A percentile compares a stretch with the other conserved stretches of the same genome.
phyloP scores from a whole-genome alignment of 2,329 filamentous ascomycete species.

The Arthrobotrys sphaeroides region DNA sequence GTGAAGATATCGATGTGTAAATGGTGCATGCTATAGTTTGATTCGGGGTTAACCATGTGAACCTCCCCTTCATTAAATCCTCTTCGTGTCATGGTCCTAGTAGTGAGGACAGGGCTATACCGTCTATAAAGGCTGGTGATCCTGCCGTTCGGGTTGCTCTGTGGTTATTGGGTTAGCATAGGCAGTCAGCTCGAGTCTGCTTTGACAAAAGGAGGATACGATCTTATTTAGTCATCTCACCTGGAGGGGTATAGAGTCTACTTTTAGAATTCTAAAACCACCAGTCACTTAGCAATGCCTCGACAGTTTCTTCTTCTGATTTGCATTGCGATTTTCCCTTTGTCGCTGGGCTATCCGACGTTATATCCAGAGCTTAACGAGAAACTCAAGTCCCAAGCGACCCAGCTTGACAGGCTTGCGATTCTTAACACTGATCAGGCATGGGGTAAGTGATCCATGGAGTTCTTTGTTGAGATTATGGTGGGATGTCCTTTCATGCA shows the following conservation, averaged over 20 bases:
- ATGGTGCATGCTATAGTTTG: too few species aligned
- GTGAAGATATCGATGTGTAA: not conserved
- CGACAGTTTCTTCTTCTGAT: not conserved
- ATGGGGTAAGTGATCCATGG: conserved; percentile 60
- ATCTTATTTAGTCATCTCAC: too few species aligned
- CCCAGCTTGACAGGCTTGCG: conserved; percentile 63
- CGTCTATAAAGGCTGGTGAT: not conserved
- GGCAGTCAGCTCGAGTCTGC: too few species aligned
- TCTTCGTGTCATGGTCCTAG: too few species aligned
- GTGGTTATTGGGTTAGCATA: too few species aligned
- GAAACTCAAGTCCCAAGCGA: conserved; percentile 62
- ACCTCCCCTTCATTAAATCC: not conserved
- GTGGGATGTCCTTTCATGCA: not conserved
- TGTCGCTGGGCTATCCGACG: conserved; percentile 18
- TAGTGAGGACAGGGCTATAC: too few species aligned
- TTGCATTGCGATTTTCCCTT: not conserved
- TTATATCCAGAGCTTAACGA: conserved; percentile 61
- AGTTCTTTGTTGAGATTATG: too few species aligned
- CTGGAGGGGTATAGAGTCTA: not conserved
- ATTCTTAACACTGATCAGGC: conserved; percentile 62
- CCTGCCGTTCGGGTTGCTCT: not conserved
- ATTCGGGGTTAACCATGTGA: conserved; percentile 1
- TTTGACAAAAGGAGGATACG: too few species aligned
- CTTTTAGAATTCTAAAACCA: not conserved
- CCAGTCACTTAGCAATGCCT: not conserved